Conservation (phyloP, 345 rosid genomes). For the Erodium maritimum region DNA sequence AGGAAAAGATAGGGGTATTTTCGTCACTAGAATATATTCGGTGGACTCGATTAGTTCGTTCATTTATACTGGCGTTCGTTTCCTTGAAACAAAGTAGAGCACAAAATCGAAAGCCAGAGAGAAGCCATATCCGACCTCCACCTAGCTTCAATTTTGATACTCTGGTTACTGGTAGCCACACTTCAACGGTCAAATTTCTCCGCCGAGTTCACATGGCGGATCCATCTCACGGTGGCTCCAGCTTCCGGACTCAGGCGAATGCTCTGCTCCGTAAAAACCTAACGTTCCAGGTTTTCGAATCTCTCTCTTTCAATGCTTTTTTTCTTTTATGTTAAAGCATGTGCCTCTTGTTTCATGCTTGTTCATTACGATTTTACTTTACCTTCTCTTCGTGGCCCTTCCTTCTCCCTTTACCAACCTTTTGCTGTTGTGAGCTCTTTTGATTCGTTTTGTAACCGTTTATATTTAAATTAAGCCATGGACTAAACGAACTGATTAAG, state of each 20-base stretch:
- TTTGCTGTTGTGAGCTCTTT: neutral
- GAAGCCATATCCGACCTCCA: neutral
- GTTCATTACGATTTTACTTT: slow-evolving; percentile 3
- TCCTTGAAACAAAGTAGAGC: neutral
- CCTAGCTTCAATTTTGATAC: neutral
- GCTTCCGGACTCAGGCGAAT: slow-evolving; percentile 61
- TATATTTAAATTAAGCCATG: neutral
- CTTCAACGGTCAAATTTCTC: slow-evolving; percentile 6
- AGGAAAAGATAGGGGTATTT: neutral
- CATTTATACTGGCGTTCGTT: neutral
- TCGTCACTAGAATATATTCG: neutral
- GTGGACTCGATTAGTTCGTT: too few species aligned
- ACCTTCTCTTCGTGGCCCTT: neutral
- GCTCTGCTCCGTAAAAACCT: slow-evolving; percentile 78
- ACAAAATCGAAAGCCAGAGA: neutral
- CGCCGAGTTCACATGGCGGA: slow-evolving; percentile 23
- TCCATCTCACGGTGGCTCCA: slow-evolving; percentile 25
- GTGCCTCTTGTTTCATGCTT: slow-evolving; percentile 1
- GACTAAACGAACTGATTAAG: neutral
- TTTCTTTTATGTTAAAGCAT: neutral
- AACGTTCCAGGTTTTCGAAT: slow-evolving; percentile 53
- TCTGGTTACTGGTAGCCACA: neutral
- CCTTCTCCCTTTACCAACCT: neutral
- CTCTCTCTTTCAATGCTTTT: slow-evolving; percentile 1
- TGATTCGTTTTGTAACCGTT: neutral